These are phyloP conservation scores for Umbellularia californica DNA, from an alignment of 164 flowering plant genomes.

Conservation along the genomic window DNA sequence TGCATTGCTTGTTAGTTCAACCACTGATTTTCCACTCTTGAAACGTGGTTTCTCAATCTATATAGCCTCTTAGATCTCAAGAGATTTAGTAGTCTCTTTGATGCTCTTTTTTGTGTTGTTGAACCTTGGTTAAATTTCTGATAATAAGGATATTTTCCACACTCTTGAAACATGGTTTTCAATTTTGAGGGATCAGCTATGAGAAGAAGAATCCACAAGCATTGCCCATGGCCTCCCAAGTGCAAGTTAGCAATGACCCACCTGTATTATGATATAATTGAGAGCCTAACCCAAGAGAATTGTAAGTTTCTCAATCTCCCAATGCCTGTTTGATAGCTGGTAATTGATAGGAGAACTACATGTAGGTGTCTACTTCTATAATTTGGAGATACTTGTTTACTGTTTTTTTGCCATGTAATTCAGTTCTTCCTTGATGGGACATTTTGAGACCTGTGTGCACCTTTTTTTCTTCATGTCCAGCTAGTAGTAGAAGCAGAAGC, in stretches of 20 bases:
- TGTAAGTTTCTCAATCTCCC: background rate
- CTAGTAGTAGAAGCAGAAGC: background rate
- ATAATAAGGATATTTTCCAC: no score
- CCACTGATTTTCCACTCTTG: no score
- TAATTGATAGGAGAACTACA: background rate
- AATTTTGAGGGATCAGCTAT: constrained; percentile 51
- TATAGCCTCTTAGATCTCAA: no score
- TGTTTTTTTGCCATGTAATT: no score
- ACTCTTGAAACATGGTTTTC: no score
- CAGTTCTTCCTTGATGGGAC: background rate
- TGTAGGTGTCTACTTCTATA: background rate
- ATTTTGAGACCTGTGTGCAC: background rate
- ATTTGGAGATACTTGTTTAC: background rate
- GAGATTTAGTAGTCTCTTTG: no score
- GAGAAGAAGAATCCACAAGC: constrained; percentile 57
- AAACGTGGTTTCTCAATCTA: no score
- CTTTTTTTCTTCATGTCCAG: background rate
- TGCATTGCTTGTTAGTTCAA: no score
- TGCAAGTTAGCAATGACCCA: constrained; percentile 3
- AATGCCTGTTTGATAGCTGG: background rate
- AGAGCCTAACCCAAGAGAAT: background rate
- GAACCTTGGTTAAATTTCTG: no score
- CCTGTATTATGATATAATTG: background rate
- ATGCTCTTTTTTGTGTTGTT: no score
- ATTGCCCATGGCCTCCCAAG: constrained; percentile 24